These are phyloP conservation scores for Psilocybe azurescens DNA, from an alignment of 768 basidiomycete species.

Conservation along the genomic window DNA sequence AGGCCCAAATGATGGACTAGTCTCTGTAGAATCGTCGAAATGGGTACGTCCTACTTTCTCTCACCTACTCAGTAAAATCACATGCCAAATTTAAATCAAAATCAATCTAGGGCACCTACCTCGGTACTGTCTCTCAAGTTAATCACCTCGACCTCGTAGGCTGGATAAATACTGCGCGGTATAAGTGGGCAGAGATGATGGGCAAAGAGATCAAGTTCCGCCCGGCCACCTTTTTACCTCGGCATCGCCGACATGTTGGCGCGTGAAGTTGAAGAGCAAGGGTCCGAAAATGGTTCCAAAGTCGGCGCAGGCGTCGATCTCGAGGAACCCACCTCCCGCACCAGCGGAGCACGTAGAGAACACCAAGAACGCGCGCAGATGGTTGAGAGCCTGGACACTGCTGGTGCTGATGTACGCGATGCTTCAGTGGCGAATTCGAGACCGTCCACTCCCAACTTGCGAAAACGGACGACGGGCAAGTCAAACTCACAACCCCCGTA, in stretches of 20 bases:
- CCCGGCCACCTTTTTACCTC: conserved; percentile 92
- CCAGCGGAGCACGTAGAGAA: conserved; percentile 2
- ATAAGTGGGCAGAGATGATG: conserved; percentile 87
- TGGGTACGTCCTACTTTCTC: conserved; percentile 56
- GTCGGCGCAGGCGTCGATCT: conserved; percentile 18
- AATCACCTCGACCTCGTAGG: conserved; percentile 94
- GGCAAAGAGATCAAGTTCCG: conserved; percentile 92
- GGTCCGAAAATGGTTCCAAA: conserved; percentile 9
- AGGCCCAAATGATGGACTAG: conserved; percentile 94
- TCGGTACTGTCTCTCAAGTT: conserved; percentile 89
- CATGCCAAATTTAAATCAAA: neutral
- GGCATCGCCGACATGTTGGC: conserved; percentile 82
- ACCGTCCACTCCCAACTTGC: neutral
- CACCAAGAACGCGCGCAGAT: conserved; percentile 26
- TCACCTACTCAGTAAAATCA: neutral
- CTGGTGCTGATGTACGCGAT: conserved; percentile 20
- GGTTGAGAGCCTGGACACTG: conserved; percentile 29
- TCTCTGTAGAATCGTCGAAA: conserved; percentile 84
- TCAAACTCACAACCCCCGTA: neutral
- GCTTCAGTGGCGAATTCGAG: neutral
- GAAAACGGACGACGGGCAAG: conserved; percentile 1
- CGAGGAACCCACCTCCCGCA: conserved; percentile 9
- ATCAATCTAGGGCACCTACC: conserved; percentile 76
- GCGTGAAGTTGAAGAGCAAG: conserved; percentile 69
- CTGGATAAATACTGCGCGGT: conserved; percentile 90